These are phyloP conservation scores for Candida freyschussii DNA, from an alignment of 1,139 yeast species.

Conservation along the genomic window DNA sequence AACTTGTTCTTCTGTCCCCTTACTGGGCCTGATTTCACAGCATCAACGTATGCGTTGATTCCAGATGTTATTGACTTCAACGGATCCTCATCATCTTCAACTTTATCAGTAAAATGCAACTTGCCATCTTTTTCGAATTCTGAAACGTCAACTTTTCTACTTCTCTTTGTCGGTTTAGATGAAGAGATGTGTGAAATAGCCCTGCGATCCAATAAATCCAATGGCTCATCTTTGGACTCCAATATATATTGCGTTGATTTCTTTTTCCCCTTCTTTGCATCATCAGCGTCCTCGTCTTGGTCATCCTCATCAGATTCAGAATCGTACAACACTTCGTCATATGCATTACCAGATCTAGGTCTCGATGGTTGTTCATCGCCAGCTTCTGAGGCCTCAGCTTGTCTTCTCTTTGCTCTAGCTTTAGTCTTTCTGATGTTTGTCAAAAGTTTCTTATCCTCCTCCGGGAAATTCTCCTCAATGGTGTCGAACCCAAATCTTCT, in stretches of 20 bases:
- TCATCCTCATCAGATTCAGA: constrained; percentile 44
- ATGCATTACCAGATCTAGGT: constrained; percentile 66
- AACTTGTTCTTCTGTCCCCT: constrained; percentile 89
- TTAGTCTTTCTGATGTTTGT: constrained; percentile 81
- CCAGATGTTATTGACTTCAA: constrained; percentile 46
- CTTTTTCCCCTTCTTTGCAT: constrained; percentile 28
- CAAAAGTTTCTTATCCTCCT: constrained; percentile 75
- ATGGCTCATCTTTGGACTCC: constrained; percentile 76
- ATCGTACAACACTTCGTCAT: constrained; percentile 39
- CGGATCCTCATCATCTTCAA: constrained; percentile 48
- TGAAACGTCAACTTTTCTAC: constrained; percentile 35
- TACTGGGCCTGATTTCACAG: constrained; percentile 86
- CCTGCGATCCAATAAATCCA: constrained; percentile 82
- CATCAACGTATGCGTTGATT: constrained; percentile 88
- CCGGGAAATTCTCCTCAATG: constrained; percentile 81
- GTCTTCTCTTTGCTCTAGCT: constrained; percentile 78
- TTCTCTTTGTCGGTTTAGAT: constrained; percentile 68
- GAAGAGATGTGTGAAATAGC: constrained; percentile 86
- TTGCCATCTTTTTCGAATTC: constrained; percentile 48
- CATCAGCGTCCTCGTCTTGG: constrained; percentile 39
- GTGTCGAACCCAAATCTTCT: constrained; percentile 85
- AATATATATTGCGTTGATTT: constrained; percentile 61
- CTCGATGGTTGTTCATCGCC: constrained; percentile 24
- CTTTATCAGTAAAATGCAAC: constrained; percentile 46
- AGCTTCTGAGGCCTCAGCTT: constrained; percentile 35